Percentiles rank a stretch among this genome's conserved stretches.
phyloP scores from a whole-genome alignment of 2,329 filamentous ascomycete species.

The Xylariaceae sp. region DNA sequence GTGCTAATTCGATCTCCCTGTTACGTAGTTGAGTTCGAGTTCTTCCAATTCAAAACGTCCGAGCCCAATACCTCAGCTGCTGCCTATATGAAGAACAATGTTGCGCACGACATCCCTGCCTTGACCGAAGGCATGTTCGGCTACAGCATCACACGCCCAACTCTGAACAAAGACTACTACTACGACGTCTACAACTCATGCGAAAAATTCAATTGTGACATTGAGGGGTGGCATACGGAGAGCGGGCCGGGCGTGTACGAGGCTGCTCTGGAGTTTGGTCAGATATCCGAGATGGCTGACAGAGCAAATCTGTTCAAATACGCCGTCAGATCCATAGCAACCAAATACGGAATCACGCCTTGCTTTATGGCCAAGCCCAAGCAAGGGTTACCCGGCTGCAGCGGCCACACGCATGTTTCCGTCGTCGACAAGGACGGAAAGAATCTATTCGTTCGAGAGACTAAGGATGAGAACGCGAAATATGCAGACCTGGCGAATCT shows the following conservation, averaged over 20 bases:
- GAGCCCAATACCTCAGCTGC: constrained; percentile 54
- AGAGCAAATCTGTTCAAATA: constrained; percentile 92
- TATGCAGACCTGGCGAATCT: constrained; percentile 76
- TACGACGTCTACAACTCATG: constrained; percentile 74
- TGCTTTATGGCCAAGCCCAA: constrained; percentile 99
- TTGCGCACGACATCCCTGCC: constrained; percentile 61
- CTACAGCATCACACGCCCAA: constrained; percentile 72
- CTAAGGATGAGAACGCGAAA: constrained; percentile 66
- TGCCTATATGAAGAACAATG: constrained; percentile 63
- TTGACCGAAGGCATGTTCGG: constrained; percentile 82
- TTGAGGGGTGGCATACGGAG: constrained; percentile 84
- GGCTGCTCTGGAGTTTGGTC: constrained; percentile 87
- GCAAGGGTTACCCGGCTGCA: constrained; percentile 88
- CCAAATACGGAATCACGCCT: constrained; percentile 85
- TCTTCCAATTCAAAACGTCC: constrained; percentile 45
- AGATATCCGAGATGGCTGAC: constrained; percentile 87
- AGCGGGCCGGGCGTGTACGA: constrained; percentile 87
- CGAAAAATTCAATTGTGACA: constrained; percentile 65
- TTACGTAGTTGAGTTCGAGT: constrained; percentile 70
- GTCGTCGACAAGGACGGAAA: constrained; percentile 75
- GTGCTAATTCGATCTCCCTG: constrained; percentile 4
- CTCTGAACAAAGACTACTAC: constrained; percentile 80
- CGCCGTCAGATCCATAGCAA: constrained; percentile 83
- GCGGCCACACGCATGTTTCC: constrained; percentile 93
- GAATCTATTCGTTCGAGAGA: constrained; percentile 78